Evolutionary conservation across 2,329 filamentous ascomycete genomes (phyloP).

Genomic region (Fusarium sp.): DNA sequence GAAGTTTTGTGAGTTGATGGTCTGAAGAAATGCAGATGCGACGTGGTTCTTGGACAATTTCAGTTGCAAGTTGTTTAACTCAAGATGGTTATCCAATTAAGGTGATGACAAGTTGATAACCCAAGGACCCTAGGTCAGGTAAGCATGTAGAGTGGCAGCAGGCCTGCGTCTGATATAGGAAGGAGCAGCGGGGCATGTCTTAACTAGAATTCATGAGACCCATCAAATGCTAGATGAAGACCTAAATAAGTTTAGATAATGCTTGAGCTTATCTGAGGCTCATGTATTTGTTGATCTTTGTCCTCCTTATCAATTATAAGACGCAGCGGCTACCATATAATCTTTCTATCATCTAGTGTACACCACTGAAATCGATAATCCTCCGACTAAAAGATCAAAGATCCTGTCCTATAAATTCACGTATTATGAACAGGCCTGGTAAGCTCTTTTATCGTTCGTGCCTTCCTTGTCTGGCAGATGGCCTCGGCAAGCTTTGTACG

Average conservation of each 20-base stretch:
- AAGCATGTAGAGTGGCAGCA: background rate
- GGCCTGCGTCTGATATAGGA: slow-evolving; percentile 6
- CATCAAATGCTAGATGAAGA: too few species aligned
- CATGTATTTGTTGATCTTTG: too few species aligned
- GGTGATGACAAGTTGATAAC: too few species aligned
- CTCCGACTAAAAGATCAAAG: background rate
- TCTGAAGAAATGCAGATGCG: background rate
- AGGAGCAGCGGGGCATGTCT: background rate
- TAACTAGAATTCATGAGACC: too few species aligned
- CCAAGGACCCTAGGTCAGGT: background rate
- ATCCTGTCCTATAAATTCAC: background rate
- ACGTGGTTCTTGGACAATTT: background rate
- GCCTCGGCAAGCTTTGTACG: background rate
- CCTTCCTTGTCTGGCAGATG: background rate
- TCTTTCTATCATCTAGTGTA: too few species aligned
- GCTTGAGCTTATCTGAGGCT: too few species aligned
- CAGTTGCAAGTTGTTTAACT: background rate
- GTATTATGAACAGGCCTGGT: too few species aligned
- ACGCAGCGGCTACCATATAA: too few species aligned
- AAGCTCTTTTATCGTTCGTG: background rate
- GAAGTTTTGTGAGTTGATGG: background rate
- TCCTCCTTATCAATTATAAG: too few species aligned
- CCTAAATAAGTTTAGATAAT: too few species aligned
- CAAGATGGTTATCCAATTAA: too few species aligned
- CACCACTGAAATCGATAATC: too few species aligned